Conservation (phyloP, 202 grass and related monocot genomes). For the Setaria viridis region DNA sequence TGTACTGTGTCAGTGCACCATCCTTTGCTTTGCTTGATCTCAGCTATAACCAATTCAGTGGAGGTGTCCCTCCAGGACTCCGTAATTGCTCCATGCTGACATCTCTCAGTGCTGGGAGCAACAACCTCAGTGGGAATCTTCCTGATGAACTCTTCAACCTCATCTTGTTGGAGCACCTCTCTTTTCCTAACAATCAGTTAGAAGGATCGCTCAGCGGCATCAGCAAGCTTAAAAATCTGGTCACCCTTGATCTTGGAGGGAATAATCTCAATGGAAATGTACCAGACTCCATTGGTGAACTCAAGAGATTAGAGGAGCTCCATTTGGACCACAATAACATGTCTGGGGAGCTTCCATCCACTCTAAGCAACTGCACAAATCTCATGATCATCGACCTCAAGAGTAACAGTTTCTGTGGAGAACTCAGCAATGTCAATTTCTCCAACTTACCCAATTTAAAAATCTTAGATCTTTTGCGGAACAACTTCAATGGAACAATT, state of each 20-base stretch:
- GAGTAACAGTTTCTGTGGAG: constrained; percentile 24
- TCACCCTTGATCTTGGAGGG: constrained; percentile 30
- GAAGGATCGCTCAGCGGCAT: constrained; percentile 8
- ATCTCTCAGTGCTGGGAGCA: constrained; percentile 41
- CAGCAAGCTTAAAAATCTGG: constrained; percentile 23
- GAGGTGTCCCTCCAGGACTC: constrained; percentile 36
- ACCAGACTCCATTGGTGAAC: constrained; percentile 15
- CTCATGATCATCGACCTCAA: constrained; percentile 30
- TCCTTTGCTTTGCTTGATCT: constrained; percentile 41
- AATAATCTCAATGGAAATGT: constrained; percentile 47
- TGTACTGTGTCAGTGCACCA: constrained; percentile 28
- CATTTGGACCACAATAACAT: constrained; percentile 20
- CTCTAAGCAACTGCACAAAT: constrained; percentile 28
- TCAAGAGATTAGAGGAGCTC: constrained; percentile 33
- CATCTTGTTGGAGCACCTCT: constrained; percentile 19
- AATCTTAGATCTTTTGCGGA: constrained; percentile 32
- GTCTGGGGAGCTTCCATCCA: constrained; percentile 29
- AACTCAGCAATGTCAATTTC: constrained; percentile 33
- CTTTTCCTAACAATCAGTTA: constrained; percentile 21
- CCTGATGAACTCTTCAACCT: constrained; percentile 53
- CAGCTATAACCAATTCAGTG: constrained; percentile 56
- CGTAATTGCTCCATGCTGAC: constrained; percentile 50
- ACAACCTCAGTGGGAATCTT: constrained; percentile 47
- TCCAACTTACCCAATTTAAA: constrained; percentile 15
- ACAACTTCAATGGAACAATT: constrained; percentile 45